Base-by-base conservation (phyloP, 805 yeast genomes). In the Cyberlindnera xylosilytica region DNA sequence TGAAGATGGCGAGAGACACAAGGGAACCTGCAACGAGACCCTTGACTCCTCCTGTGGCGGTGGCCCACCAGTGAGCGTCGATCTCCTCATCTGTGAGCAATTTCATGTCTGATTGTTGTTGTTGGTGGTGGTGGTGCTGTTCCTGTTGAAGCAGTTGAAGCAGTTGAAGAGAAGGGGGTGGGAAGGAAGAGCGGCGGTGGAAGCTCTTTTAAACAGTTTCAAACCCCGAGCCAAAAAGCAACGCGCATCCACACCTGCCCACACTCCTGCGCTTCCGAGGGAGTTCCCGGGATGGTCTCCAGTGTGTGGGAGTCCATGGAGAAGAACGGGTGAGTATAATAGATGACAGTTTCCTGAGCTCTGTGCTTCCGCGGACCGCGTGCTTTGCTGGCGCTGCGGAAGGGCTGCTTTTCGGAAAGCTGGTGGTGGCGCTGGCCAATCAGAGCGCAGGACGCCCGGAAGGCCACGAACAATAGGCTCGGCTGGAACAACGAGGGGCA, bases 31-130 rank as follows among this genome's bases (percentile, higher is more conserved):
- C 60, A 6, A 64, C 60, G 22, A 73, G 65, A 49, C 90, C 90
- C 53, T 79, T 74, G 17, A 72, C 26, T 41, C 83, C 88, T 61
- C 89, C 91, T 8, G 61, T 53, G 11, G 74, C 57, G 17, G 83
- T 76, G 46, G 78, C 77, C 50, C 72, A 68, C 56, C 72, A 70
- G 62, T 85, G 89, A 17, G 79, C 88, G 41, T 72, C 72, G 46
- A 78, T 70, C 66, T 85, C 90, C 60, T 82, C 86, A 46, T 73
- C 69, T 23, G 81, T 66, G 34, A 81, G 68, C 47, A 84, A 64
- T 72, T 84, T 85, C 93, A 85, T 84, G 24, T n/a, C n/a, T n/a
- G n/a, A n/a, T n/a, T n/a, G n/a, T 26, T 72, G 36, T 24, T 34
- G 35, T 41, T 32, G 20, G 20, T 13, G 20, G 8, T 8, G 8